phyloP scores from a whole-genome alignment of 495 filamentous ascomycete genomes.

The Cryomyces minteri region DNA sequence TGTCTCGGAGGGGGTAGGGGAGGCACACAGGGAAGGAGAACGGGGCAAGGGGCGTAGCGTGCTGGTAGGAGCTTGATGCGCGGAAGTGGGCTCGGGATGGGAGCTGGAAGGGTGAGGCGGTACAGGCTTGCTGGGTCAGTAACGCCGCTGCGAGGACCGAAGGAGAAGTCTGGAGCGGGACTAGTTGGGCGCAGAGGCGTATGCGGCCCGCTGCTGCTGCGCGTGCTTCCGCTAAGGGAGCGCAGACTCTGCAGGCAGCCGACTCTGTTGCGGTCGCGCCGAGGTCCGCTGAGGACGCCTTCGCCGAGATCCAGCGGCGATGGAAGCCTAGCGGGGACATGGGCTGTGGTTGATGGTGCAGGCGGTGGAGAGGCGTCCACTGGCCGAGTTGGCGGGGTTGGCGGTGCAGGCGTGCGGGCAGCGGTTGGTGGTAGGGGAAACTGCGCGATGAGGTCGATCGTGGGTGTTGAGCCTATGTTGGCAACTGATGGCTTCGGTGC shows the following conservation, averaged over 20 bases:
- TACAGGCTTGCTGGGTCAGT: background rate
- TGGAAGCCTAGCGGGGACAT: background rate
- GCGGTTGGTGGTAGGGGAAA: background rate
- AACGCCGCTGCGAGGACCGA: conserved; percentile 1
- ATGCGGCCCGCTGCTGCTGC: too few species aligned
- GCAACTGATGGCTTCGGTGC: too few species aligned
- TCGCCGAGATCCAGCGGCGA: too few species aligned
- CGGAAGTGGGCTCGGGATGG: background rate
- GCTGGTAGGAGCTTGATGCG: background rate
- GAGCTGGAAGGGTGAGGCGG: background rate
- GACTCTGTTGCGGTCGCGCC: background rate
- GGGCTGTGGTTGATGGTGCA: conserved; percentile 1
- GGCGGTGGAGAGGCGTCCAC: background rate
- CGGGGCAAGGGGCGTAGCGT: background rate
- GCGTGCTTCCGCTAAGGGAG: too few species aligned
- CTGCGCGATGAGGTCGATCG: too few species aligned
- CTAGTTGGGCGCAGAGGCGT: background rate
- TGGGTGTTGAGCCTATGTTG: too few species aligned
- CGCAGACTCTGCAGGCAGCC: too few species aligned
- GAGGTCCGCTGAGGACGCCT: too few species aligned
- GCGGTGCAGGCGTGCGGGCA: background rate
- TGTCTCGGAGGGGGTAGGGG: too few species aligned
- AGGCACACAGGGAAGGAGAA: background rate
- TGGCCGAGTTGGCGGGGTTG: background rate
- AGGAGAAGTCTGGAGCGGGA: background rate